Conservation (phyloP, 345 rosid genomes). For the Arabis hirsuta region DNA sequence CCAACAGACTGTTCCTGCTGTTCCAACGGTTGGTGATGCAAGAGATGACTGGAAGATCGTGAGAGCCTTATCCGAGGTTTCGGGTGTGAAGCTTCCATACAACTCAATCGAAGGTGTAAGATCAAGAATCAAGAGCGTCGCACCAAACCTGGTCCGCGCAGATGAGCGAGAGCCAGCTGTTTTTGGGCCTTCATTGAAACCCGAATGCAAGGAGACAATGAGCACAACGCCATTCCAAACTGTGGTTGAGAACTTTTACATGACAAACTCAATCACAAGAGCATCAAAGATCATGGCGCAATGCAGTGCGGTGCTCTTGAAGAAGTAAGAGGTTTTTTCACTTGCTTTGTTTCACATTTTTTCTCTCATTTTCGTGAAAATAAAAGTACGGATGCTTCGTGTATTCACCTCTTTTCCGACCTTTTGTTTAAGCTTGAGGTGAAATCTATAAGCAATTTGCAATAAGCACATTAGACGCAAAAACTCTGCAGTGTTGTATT, state of each 20-base stretch:
- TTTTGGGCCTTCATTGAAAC: slow-evolving; percentile 69
- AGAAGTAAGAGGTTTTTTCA: slow-evolving; percentile 58
- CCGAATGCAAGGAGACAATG: slow-evolving; percentile 49
- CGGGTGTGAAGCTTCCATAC: slow-evolving; percentile 76
- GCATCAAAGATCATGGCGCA: slow-evolving; percentile 99
- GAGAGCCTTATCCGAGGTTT: slow-evolving; percentile 88
- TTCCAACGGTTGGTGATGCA: slow-evolving; percentile 97
- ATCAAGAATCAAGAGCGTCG: slow-evolving; percentile 75
- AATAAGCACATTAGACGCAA: slow-evolving; percentile 33
- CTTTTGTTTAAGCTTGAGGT: slow-evolving; percentile 11
- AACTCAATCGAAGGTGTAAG: slow-evolving; percentile 67
- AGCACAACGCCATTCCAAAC: slow-evolving; percentile 60
- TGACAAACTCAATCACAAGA: slow-evolving; percentile 94
- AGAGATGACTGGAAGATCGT: slow-evolving; percentile 98
- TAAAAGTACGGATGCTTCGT: slow-evolving; percentile 39
- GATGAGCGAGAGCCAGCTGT: slow-evolving; percentile 86
- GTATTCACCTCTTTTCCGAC: slow-evolving; percentile 16
- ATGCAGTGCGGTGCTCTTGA: slow-evolving; percentile 78
- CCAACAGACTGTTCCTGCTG: slow-evolving; percentile 94
- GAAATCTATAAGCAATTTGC: slow-evolving; percentile 35
- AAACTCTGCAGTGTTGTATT: slow-evolving; percentile 17
- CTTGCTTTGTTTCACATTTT: slow-evolving; percentile 29
- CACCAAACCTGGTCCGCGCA: slow-evolving; percentile 75
- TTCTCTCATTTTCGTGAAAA: slow-evolving; percentile 13
- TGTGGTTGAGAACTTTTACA: slow-evolving; percentile 81